These are phyloP conservation scores for Botrytis porri DNA, from an alignment of 2,329 filamentous ascomycete species.

Conservation along the genomic window DNA sequence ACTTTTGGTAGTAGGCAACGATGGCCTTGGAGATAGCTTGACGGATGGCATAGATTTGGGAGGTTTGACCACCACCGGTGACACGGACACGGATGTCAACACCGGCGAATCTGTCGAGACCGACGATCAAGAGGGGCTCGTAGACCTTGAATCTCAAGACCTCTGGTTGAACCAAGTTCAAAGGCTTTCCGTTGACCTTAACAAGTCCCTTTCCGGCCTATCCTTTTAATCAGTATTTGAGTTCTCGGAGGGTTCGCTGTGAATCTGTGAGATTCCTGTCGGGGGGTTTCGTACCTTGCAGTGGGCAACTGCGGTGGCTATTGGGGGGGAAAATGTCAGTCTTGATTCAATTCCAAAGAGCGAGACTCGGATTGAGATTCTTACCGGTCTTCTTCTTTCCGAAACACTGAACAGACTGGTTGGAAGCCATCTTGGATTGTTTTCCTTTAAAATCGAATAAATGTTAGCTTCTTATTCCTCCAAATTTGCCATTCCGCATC, in stretches of 20 bases:
- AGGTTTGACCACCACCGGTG: conserved; percentile 94
- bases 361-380: conserved; percentile 8
- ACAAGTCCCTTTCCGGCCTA: conserved; percentile 82
- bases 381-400: conserved; percentile 82
- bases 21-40: conserved; percentile 98
- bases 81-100: conserved; percentile 98
- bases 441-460: conserved; percentile 12
- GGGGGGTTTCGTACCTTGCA: conserved; percentile 61
- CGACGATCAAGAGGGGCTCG: conserved; percentile 96
- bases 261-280: neutral
- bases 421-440: conserved; percentile 49
- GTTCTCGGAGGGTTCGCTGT: conserved; percentile 3
- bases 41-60: conserved; percentile 96
- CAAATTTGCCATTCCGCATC: neutral
- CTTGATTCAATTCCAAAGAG: conserved; percentile 34
- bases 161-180: conserved; percentile 91
- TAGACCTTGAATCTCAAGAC: conserved; percentile 99
- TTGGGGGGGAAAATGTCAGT: conserved; percentile 30
- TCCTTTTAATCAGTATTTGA: conserved; percentile 26
- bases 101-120: conserved; percentile 93
- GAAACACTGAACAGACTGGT: conserved; percentile 93
- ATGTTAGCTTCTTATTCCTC: conserved; percentile 14
- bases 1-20: conserved; percentile 99
- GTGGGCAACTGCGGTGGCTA: conserved; percentile 70
- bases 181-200: conserved; percentile 98